These are phyloP conservation scores for Patellifolia procumbens DNA, from an alignment of 179 eudicot genomes.

Conservation along the genomic window DNA sequence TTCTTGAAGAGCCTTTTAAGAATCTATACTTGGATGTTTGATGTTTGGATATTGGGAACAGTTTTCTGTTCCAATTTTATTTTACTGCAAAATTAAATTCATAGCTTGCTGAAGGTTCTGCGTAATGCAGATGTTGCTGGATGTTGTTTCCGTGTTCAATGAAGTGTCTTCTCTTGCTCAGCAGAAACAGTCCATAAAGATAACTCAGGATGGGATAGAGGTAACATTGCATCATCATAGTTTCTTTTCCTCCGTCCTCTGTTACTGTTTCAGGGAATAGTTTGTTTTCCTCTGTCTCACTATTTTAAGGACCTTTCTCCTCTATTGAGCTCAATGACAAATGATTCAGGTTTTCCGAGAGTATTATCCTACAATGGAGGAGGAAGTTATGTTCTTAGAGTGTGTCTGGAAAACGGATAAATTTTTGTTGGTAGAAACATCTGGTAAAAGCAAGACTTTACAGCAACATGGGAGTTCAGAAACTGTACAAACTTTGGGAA, in stretches of 20 bases:
- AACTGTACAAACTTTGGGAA: slow-evolving; percentile 36
- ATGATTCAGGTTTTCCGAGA: slow-evolving; percentile 77
- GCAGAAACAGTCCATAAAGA: slow-evolving; percentile 69
- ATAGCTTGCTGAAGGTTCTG: background rate
- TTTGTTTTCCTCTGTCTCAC: too few species aligned
- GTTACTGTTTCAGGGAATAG: background rate
- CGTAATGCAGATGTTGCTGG: slow-evolving; percentile 69
- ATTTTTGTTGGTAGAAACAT: slow-evolving; percentile 61
- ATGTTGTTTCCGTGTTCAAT: slow-evolving; percentile 67
- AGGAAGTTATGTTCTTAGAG: slow-evolving; percentile 47
- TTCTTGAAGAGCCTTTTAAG: background rate
- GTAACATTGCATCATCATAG: slow-evolving; percentile 31
- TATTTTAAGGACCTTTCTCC: background rate
- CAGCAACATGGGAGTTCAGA: slow-evolving; percentile 36
- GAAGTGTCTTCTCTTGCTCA: slow-evolving; percentile 67
- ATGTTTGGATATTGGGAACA: slow-evolving; percentile 3
- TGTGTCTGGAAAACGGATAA: slow-evolving; percentile 78
- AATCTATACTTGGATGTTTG: background rate
- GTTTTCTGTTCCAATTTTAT: background rate
- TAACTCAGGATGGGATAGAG: slow-evolving; percentile 82
- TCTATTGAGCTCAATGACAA: slow-evolving; percentile 3
- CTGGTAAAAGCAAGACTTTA: slow-evolving; percentile 24
- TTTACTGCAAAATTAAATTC: background rate
- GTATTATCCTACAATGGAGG: slow-evolving; percentile 69
- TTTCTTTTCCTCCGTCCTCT: background rate